phyloP scores from a whole-genome alignment of 768 basidiomycete genomes.

The Lyophyllum shimeji region DNA sequence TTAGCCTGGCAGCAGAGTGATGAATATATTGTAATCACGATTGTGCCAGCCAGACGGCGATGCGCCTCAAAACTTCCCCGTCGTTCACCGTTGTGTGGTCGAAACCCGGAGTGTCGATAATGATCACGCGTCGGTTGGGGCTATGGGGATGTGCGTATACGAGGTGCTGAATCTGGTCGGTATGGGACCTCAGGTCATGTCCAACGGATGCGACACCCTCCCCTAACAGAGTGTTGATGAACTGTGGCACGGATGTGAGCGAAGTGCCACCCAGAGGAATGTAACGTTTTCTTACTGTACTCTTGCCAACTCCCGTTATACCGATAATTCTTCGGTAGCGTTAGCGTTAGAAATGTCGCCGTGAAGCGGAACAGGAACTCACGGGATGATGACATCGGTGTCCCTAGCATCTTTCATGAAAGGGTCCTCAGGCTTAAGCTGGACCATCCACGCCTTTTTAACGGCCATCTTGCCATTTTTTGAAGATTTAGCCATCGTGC shows the following conservation, averaged over 20 bases:
- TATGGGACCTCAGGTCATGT: conserved; percentile 19
- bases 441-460: background rate
- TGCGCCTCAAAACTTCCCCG: conserved; percentile 18
- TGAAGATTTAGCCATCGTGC: background rate
- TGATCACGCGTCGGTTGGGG: conserved; percentile 15
- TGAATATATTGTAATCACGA: conserved; percentile 7
- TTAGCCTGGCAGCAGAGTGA: background rate
- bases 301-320: conserved; percentile 20
- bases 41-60: conserved; percentile 22
- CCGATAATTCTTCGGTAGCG: conserved; percentile 15
- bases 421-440: conserved; percentile 1
- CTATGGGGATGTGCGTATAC: conserved; percentile 13
- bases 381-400: conserved; percentile 18
- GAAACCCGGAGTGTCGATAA: conserved; percentile 25
- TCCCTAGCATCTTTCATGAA: conserved; percentile 13
- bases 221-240: conserved; percentile 24
- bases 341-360: background rate
- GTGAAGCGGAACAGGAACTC: background rate
- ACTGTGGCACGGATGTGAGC: conserved; percentile 12
- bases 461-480: background rate
- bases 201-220: conserved; percentile 14
- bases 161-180: conserved; percentile 19
- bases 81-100: conserved; percentile 22
- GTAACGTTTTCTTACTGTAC: conserved; percentile 13
- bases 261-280: background rate